A percentile compares a stretch with the other conserved stretches of the same genome.
Conservation (phyloP, 2,329 filamentous ascomycete genomes). For the Whalleya microplaca region DNA sequence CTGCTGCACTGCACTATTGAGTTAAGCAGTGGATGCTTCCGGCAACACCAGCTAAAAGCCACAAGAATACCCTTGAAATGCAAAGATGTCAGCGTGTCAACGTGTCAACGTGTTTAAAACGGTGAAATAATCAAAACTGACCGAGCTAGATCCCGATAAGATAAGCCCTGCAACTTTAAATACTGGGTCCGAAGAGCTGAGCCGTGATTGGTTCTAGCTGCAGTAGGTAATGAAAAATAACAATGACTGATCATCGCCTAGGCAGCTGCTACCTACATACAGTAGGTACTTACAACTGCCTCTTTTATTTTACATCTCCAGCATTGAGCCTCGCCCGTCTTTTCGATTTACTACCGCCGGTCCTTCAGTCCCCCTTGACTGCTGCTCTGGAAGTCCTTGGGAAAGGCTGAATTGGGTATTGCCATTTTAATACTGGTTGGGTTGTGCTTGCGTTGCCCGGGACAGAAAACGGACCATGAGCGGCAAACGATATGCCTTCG, state of each 20-base stretch:
- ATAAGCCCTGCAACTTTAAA: slow-evolving; percentile 31
- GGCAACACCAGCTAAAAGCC: not conserved
- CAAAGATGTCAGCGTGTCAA: slow-evolving; percentile 31
- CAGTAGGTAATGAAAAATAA: not conserved
- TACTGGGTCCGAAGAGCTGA: slow-evolving; percentile 1
- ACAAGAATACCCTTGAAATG: slow-evolving; percentile 10
- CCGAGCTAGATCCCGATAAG: slow-evolving; percentile 29
- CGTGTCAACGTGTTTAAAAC: slow-evolving; percentile 37
- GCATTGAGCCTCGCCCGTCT: not conserved
- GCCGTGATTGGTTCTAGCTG: slow-evolving; percentile 20
- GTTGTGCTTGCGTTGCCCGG: not conserved
- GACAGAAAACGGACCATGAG: slow-evolving; percentile 42
- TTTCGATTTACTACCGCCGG: not conserved
- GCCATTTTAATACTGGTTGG: not conserved
- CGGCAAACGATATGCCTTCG: slow-evolving; percentile 66
- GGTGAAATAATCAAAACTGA: slow-evolving; percentile 30
- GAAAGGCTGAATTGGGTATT: not conserved
- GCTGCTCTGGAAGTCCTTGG: not conserved
- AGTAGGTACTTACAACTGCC: no score
- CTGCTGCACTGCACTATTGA: no score
- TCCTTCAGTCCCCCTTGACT: not conserved
- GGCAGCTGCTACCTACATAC: no score
- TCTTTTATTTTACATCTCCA: not conserved
- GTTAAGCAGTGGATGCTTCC: not conserved
- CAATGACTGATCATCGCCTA: not conserved